Evolutionary conservation across 2,329 filamentous ascomycete genomes (phyloP), one percentile per base, ranked within the genome.

Genomic region (Rhynchosporium secalis): DNA sequence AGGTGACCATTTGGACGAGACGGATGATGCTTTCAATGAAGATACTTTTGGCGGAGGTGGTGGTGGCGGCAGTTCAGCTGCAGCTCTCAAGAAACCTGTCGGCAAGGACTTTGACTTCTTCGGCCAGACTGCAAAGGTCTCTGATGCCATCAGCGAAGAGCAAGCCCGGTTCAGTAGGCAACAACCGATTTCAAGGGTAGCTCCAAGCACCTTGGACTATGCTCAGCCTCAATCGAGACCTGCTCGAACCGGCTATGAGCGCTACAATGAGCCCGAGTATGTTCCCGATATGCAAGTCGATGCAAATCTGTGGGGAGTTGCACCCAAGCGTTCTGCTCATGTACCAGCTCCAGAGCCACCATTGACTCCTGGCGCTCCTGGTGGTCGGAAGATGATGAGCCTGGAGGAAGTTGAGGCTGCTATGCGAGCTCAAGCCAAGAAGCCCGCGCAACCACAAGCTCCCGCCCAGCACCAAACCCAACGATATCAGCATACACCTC

Each of bases 41-140:
- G 95, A 98, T 74, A 99, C 95, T 1, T 99, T 99, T 74, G 91
- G 85, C 31, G 77, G 76, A 62, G 82, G 80, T 36, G 33, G 33
- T 36, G 33, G 33, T 36, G 33, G 33, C 33, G 33, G 33, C 33
- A 36, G 6, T 62, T 77, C 76, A 40, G 74, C 76, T 41, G 78
- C 75, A 20, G 73, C 75, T 20, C 68, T 75, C 43, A 76, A 78
- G 70, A 76, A 81, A 69, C 71, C 80, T 10, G 85, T 95, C 63
- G 93, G 93, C 73, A 96, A 91, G 75, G 94, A 99, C 76, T 98
- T 98, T 72, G 95, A 99, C 76, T 99, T 98, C 78, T 96, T 96
- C 68, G 93, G 93, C 46, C 88, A 91, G 72, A 99, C 95, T 6
- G 93, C 93, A 62, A 87, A 93, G 76, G 90, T 96, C 46, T 83